These are phyloP conservation scores for Eustoma russellianum DNA, from an alignment of 257 asterid genomes.

Conservation along the genomic window DNA sequence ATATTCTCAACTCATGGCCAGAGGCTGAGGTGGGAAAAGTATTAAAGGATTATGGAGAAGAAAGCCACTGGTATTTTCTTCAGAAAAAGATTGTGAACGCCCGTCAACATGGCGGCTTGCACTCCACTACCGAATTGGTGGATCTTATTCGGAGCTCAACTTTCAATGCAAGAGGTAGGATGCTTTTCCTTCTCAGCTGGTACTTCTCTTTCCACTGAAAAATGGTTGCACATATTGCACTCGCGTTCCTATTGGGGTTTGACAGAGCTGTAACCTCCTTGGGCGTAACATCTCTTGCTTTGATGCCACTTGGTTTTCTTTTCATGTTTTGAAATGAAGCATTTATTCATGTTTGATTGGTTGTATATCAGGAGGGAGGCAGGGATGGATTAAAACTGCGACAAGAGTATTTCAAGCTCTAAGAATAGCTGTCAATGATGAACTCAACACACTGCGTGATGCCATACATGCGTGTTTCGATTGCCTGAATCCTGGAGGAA, in stretches of 20 bases:
- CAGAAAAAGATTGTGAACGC: constrained; percentile 74
- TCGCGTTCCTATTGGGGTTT: no score
- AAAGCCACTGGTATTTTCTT: constrained; percentile 76
- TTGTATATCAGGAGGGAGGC: constrained; percentile 65
- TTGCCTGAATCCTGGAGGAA: constrained; percentile 71
- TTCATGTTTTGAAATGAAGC: neutral
- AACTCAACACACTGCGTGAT: constrained; percentile 63
- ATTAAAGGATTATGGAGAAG: constrained; percentile 90
- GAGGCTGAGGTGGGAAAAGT: constrained; percentile 78
- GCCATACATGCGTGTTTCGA: constrained; percentile 56
- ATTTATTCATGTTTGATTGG: neutral
- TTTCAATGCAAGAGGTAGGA: constrained; percentile 56
- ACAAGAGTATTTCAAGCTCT: constrained; percentile 89
- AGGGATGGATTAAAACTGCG: constrained; percentile 98
- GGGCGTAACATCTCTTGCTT: no score
- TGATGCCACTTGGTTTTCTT: no score
- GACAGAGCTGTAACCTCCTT: no score
- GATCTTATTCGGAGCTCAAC: constrained; percentile 67
- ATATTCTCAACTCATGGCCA: constrained; percentile 88
- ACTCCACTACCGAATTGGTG: constrained; percentile 75
- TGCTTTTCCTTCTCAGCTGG: constrained; percentile 3
- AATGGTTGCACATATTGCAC: neutral
- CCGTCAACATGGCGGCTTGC: constrained; percentile 76
- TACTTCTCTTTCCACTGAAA: neutral
- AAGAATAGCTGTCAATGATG: constrained; percentile 91